phyloP scores from a whole-genome alignment of 331 rosid species.

The Acacia concinna region DNA sequence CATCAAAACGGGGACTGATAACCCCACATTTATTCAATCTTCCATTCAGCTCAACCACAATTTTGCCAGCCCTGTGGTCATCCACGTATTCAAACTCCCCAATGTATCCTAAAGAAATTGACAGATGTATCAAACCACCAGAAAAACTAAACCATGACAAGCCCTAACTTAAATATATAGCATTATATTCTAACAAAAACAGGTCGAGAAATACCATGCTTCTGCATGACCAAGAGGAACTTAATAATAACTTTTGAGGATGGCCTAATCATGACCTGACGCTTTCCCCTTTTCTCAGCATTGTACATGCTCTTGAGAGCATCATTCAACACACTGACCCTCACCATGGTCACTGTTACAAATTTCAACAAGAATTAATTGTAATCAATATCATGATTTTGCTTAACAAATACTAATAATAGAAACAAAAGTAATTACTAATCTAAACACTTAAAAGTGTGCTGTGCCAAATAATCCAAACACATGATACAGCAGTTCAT shows the following conservation, averaged over 20 bases:
- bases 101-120: conserved; percentile 41
- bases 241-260: conserved; percentile 51
- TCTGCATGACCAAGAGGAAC: conserved; percentile 52
- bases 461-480: not conserved
- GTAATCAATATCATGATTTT: not conserved
- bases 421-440: not conserved
- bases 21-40: conserved; percentile 57
- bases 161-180: not conserved
- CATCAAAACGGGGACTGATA: conserved; percentile 62
- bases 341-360: conserved; percentile 46
- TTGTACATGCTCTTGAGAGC: conserved; percentile 61
- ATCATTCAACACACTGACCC: conserved; percentile 55
- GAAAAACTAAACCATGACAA: not conserved
- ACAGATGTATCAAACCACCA: not conserved
- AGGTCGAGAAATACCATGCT: conserved; percentile 37
- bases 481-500: not conserved
- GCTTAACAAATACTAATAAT: not conserved
- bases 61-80: conserved; percentile 57
- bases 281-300: conserved; percentile 53
- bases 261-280: conserved; percentile 56
- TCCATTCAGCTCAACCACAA: conserved; percentile 52
- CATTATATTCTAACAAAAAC: not conserved
- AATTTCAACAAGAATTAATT: conserved; percentile 20
- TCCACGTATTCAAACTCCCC: conserved; percentile 61
- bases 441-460: not conserved